Base-by-base conservation (phyloP, 2,329 filamentous ascomycete species). In the Fusarium sp. region DNA sequence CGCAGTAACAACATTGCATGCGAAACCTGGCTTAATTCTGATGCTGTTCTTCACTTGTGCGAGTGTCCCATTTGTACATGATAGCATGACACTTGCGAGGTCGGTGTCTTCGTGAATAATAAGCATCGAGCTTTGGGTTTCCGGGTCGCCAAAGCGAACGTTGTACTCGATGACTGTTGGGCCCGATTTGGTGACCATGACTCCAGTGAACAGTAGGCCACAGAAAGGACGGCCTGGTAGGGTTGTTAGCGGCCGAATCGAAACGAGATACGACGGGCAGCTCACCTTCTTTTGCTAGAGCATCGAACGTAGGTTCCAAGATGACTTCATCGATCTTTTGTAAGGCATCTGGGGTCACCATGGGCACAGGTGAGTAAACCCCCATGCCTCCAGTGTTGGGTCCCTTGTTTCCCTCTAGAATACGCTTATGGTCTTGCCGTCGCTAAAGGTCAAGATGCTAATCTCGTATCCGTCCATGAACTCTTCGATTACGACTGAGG, bases 161-260 rank as follows among this genome's bases (percentile, higher is more conserved):
- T 97, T 97, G 84, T 97, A 97, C 81, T 97, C 94, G 51, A 97
- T 86, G 11, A 93, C 90, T 80, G 93, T 93, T 15, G 93, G 90
- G 1, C 94, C 94, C 44, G 85, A 80, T 72, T 90, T 88, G 21
- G 93, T 94, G 82, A 97, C 91, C 93, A 97, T 97, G 37, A 97
- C 83, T 11, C 94, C 95, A 3, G 92, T 94, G 81, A 94, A 94
- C 12, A 95, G 85, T 35, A 93, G 88, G 58, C 93, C 92, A 45
- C 87, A 84, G 79, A 92, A 92, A 16, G 87, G 88, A 3, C 68
- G 57, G 1, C 75, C 72, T 77, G 23, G 3, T 21, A 2, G 35
- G 18, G 19, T 10, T 18, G 8, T 70, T 16, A 59, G 49, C 10
- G 9, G 14, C 9, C 4, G 9, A n/a, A 7, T 12, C 6, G 35